Evolutionary conservation across 23 red algal species (phyloP), one percentile per base, ranked within the genome.

Genomic region (Gracilaria caudata): DNA sequence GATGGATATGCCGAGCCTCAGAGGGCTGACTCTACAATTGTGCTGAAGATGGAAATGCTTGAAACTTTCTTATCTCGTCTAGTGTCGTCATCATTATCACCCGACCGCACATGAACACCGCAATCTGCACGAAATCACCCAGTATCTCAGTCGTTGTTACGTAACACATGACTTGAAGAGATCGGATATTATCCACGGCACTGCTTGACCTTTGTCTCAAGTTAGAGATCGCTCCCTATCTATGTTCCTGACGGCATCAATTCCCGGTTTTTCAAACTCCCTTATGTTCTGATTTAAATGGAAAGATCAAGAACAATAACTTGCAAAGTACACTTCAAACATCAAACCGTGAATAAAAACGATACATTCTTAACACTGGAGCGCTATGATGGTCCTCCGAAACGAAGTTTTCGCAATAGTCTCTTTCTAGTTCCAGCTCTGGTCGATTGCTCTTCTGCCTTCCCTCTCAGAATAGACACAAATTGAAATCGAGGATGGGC

Each of bases 21-120:
- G 61, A 73, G 78, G 43, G 89, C 89, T 77, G 89, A 71, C 45
- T 84, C 78, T 36, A 92, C 89, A 19, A 78, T 92, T 60, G 63
- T 92, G 64, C 46, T 92, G 38, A 57, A 61, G 64, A 83, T 92
- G 55, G 89, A 92, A 65, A 71, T 75, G 78, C 54, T 92, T 20
- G 89, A 92, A 49, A 41, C 80, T 20, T 92, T 92, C 68, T 84
- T 92, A 41, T 64, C 66, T 8, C 76, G 64, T 47, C 71, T 92
- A 25, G 89, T 92, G 45, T 82, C 77, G 40, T 92, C 89, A 26
- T 34, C 76, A 28, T 21, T 33, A 37, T 46, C 79, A 45, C 30
- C 79, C 79, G 79, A 83, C 23, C 21, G 43, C 58, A 83, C 37
- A 12, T 47, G 60, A 53, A 83, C 32, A 13, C 61, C 33, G 79